Evolutionary conservation across 805 yeast species (phyloP), one percentile per base, ranked within the genome.

Genomic region (Metschnikowia noctiluminum): DNA sequence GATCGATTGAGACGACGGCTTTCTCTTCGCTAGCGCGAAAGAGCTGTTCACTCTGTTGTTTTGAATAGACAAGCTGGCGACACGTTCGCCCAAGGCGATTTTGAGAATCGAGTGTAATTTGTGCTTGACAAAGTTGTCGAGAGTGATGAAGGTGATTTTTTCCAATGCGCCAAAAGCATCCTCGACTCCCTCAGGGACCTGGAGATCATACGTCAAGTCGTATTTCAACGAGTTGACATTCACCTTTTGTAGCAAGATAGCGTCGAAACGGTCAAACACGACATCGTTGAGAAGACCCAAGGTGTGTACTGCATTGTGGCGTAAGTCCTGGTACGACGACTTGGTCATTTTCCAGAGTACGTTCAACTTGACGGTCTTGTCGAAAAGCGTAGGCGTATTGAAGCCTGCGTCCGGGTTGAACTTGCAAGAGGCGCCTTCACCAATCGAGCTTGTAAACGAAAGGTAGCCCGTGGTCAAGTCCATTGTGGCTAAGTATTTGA

Each of bases 241-340:
- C 30, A 83, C 72, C 52, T 81, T 82, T 42, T 78, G 80, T 58
- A 94, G 72, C 58, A 92, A 87, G 10, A 91, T 79, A 21, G 82
- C 76, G 51, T 84, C 86, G 63, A 92, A 92, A 61, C 96, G 80
- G 66, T 92, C 98, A 47, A 78, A 81, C 5, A 87, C 85, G 31
- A 83, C 85, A 62, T 92, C 96, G 58, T 84, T 83, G 50, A 92
- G 75, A 58, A 88, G 72, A 5, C 64, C 70, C 51, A 86, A 71
- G 0, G 98, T 85, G 57, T 84, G 81, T 32, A 61, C 66, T 0
- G 98, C 96, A 56, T 81, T 82, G 51, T 76, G 78, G 48, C 79
- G 80, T 50, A 92, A 71, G 34, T 78, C 59, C 39, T 73, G 70
- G 61, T 87, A 87, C 0, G 92, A 81, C 55, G 84, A 75, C 38